phyloP scores from a whole-genome alignment of 2,329 filamentous ascomycete genomes.

The Arthrobotrys sphaeroides region DNA sequence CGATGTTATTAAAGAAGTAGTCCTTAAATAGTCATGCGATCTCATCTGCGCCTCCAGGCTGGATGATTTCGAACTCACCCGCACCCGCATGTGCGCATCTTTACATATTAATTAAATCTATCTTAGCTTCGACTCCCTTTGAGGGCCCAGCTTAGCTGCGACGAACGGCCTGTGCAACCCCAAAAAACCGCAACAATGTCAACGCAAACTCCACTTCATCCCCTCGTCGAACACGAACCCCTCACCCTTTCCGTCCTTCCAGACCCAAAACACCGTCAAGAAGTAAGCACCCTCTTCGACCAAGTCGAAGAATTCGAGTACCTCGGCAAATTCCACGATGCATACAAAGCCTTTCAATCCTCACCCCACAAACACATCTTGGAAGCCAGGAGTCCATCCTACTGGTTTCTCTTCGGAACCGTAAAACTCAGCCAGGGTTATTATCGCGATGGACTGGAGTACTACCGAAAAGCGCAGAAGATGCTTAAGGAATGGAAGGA shows the following conservation, averaged over 20 bases:
- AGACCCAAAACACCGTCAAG: background rate
- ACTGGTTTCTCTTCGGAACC: slow-evolving; percentile 24
- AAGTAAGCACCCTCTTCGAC: slow-evolving; percentile 7
- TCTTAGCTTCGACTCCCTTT: background rate
- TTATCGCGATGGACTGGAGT: slow-evolving; percentile 26
- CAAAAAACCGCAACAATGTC: slow-evolving; percentile 41
- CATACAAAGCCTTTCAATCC: slow-evolving; percentile 13
- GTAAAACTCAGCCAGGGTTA: slow-evolving; percentile 47
- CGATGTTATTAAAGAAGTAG: background rate
- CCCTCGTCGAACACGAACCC: slow-evolving; percentile 35
- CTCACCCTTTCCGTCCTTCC: slow-evolving; percentile 2
- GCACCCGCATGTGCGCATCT: too few species aligned
- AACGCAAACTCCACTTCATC: slow-evolving; percentile 37
- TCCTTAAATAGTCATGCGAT: background rate
- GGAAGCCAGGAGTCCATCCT: slow-evolving; percentile 13
- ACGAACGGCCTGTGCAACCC: background rate
- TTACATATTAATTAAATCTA: too few species aligned
- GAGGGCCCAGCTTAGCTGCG: background rate
- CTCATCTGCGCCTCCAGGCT: background rate
- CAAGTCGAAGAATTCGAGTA: slow-evolving; percentile 25
- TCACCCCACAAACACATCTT: background rate
- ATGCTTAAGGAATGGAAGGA: background rate
- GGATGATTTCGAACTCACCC: background rate
- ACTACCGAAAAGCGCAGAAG: slow-evolving; percentile 14
- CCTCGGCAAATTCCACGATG: slow-evolving; percentile 40